A percentile compares a stretch with the other conserved stretches of the same genome.
Conservation (phyloP, 768 basidiomycete genomes). For the Xanthoconium purpureum region DNA sequence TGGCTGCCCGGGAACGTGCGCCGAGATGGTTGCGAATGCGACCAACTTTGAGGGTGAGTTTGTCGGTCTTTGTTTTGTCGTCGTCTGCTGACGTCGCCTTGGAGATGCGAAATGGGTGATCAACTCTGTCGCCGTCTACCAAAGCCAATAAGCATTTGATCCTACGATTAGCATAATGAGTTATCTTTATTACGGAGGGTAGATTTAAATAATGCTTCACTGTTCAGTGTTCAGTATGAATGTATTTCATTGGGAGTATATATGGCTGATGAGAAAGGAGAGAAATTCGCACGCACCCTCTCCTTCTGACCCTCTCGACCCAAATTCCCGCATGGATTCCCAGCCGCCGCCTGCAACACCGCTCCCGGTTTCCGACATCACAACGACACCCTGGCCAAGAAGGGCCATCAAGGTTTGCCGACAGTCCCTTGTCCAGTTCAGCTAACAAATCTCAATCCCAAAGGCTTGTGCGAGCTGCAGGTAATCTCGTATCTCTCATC, state of each 20-base stretch:
- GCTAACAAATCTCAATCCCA: constrained; percentile 8
- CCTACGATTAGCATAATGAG: background rate
- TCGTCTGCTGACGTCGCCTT: constrained; percentile 9
- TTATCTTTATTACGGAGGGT: too few species aligned
- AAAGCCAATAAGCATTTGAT: constrained; percentile 14
- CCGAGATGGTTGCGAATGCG: constrained; percentile 49
- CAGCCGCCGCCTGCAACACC: constrained; percentile 34
- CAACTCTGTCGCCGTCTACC: constrained; percentile 55
- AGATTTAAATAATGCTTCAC: too few species aligned
- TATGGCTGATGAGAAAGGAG: constrained; percentile 22
- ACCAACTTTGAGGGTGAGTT: constrained; percentile 49
- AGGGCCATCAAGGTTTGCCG: constrained; percentile 48
- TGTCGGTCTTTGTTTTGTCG: too few species aligned
- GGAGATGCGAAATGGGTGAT: constrained; percentile 55
- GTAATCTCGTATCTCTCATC: constrained; percentile 19
- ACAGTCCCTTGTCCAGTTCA: constrained; percentile 6
- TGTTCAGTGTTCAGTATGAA: too few species aligned
- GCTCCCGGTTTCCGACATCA: constrained; percentile 53
- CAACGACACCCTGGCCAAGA: constrained; percentile 47
- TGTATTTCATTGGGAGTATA: too few species aligned
- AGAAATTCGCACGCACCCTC: constrained; percentile 29
- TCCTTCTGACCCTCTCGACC: constrained; percentile 28
- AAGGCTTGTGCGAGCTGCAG: constrained; percentile 64
- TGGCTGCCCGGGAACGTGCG: constrained; percentile 44
- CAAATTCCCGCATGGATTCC: constrained; percentile 32